phyloP scores from a whole-genome alignment of 306 rosid species.

The Gastrolobium villosum region DNA sequence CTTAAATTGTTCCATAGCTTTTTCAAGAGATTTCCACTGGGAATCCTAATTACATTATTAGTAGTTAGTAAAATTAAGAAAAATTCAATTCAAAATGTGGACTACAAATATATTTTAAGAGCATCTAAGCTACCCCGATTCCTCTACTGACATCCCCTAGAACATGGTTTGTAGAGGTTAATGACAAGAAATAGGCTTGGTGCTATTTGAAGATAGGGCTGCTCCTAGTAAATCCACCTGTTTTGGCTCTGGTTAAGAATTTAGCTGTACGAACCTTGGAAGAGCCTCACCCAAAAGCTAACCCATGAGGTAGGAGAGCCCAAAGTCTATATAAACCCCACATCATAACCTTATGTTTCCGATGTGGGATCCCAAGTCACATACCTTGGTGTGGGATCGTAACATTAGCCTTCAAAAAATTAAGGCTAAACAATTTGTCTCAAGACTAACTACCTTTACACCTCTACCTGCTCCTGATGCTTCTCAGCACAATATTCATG shows the following conservation, averaged over 20 bases:
- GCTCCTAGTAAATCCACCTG: background rate
- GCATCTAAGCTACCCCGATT: slow-evolving; percentile 29
- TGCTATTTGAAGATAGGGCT: background rate
- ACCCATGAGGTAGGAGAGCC: no score
- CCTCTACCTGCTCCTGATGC: background rate
- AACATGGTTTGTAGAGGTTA: slow-evolving; percentile 18
- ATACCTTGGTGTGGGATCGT: no score
- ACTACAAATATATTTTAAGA: slow-evolving; percentile 18
- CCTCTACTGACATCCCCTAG: background rate
- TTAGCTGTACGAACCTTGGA: background rate
- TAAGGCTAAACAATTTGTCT: background rate
- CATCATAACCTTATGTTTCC: no score
- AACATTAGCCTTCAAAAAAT: background rate
- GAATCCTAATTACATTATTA: slow-evolving; percentile 55
- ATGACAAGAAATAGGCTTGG: background rate
- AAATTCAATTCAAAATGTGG: slow-evolving; percentile 17
- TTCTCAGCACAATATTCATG: slow-evolving; percentile 12
- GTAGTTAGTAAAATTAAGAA: slow-evolving; percentile 23
- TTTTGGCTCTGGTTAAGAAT: background rate
- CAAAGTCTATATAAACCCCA: no score
- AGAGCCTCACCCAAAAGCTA: no score
- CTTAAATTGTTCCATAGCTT: slow-evolving; percentile 63
- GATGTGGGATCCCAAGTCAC: no score
- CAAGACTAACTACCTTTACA: background rate
- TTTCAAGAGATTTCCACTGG: slow-evolving; percentile 60